A percentile compares a stretch with the other conserved stretches of the same genome.
Evolutionary conservation across 306 rosid species (phyloP).

Genomic region (Trichosanthes truncata): DNA sequence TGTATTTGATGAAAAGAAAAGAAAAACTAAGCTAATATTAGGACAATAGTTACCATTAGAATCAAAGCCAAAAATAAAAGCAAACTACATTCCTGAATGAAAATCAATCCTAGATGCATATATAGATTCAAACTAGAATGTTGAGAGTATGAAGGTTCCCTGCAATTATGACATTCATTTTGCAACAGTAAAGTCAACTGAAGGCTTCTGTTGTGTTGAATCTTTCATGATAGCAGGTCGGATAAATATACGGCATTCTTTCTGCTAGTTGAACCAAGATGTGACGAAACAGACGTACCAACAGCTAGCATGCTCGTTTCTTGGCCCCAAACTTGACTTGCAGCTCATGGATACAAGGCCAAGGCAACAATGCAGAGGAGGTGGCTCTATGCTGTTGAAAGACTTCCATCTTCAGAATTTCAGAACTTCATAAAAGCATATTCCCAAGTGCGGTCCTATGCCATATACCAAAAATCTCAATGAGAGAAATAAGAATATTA

Average conservation of each 20-base stretch:
- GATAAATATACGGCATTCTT: not conserved
- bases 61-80: not conserved
- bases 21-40: not conserved
- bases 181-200: slow-evolving; percentile 1
- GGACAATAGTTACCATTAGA: not conserved
- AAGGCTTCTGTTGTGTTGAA: not conserved
- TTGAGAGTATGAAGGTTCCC: not conserved
- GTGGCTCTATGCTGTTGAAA: slow-evolving; percentile 27
- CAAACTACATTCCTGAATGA: not conserved
- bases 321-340: slow-evolving; percentile 9
- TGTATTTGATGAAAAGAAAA: not conserved
- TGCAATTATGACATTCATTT: not conserved
- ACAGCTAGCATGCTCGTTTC: slow-evolving; percentile 7
- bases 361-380: slow-evolving; percentile 12
- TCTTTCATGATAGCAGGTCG: slow-evolving; percentile 1
- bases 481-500: not conserved
- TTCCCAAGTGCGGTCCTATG: slow-evolving; percentile 21
- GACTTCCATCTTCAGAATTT: slow-evolving; percentile 19
- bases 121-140: not conserved
- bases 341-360: slow-evolving; percentile 24
- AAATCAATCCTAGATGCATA: not conserved
- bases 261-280: not conserved
- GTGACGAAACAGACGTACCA: slow-evolving; percentile 1
- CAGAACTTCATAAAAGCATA: slow-evolving; percentile 20
- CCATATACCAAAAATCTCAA: slow-evolving; percentile 20